Percentiles rank a stretch among this genome's conserved stretches.
Conservation (phyloP, 2,329 filamentous ascomycete genomes). For the Xylariaceae sp. region DNA sequence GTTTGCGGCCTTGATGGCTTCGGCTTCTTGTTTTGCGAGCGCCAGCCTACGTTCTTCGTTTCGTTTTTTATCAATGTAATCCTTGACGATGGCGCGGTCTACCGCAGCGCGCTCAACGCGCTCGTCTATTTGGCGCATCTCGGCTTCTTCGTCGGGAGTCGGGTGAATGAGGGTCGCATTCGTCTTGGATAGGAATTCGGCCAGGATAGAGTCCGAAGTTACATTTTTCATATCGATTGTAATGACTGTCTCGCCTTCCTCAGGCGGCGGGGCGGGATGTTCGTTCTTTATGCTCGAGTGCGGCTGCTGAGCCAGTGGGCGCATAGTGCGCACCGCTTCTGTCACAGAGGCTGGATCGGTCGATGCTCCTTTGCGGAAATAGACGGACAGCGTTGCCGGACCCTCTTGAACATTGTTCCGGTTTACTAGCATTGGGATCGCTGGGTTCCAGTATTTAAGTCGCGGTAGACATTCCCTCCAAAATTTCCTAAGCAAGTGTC, state of each 20-base stretch:
- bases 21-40: slow-evolving; percentile 50
- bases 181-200: slow-evolving; percentile 58
- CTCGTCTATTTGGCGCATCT: slow-evolving; percentile 56
- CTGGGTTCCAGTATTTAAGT: slow-evolving; percentile 91
- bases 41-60: slow-evolving; percentile 57
- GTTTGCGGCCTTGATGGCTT: slow-evolving; percentile 39
- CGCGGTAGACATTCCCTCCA: slow-evolving; percentile 78
- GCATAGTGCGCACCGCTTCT: slow-evolving; percentile 23
- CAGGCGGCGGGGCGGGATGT: slow-evolving; percentile 47
- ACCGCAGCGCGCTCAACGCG: slow-evolving; percentile 46
- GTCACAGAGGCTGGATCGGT: slow-evolving; percentile 12
- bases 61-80: slow-evolving; percentile 53
- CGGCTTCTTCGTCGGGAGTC: slow-evolving; percentile 54
- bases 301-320: slow-evolving; percentile 38
- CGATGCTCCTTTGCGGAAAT: slow-evolving; percentile 46
- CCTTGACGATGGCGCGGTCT: slow-evolving; percentile 52
- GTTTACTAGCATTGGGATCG: slow-evolving; percentile 76
- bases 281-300: slow-evolving; percentile 46
- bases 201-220: slow-evolving; percentile 58
- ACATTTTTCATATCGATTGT: slow-evolving; percentile 62
- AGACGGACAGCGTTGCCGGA: slow-evolving; percentile 61
- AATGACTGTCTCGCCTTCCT: slow-evolving; percentile 46
- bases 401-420: slow-evolving; percentile 56
- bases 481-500: slow-evolving; percentile 64
- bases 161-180: slow-evolving; percentile 54